Conservation (phyloP, 1,139 yeast genomes). For the Candida mesenterica region DNA sequence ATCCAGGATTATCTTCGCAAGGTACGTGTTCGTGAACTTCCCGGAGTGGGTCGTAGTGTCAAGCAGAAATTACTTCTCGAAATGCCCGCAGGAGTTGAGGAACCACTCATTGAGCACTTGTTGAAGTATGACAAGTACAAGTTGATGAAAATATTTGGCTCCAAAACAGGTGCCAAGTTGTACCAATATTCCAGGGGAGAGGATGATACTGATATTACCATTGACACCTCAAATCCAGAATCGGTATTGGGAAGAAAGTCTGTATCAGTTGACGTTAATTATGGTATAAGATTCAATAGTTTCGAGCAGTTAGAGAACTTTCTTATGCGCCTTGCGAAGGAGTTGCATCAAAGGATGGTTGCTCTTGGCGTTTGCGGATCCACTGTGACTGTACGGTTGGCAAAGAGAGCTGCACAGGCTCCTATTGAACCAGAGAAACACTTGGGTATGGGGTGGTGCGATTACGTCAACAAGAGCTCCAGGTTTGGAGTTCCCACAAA, state of each 20-base stretch:
- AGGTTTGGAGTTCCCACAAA: constrained; percentile 64
- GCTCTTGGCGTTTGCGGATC: constrained; percentile 53
- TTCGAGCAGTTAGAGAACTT: constrained; percentile 64
- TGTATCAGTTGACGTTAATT: constrained; percentile 85
- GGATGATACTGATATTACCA: constrained; percentile 59
- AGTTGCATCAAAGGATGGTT: constrained; percentile 53
- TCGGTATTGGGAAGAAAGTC: constrained; percentile 59
- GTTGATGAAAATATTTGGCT: constrained; percentile 56
- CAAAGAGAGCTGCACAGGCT: constrained; percentile 62
- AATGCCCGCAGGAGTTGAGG: constrained; percentile 13
- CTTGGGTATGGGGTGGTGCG: constrained; percentile 83
- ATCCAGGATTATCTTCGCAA: constrained; percentile 37
- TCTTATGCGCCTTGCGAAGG: constrained; percentile 55
- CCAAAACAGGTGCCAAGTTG: constrained; percentile 66
- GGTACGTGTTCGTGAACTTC: constrained; percentile 59
- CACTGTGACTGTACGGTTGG: constrained; percentile 59
- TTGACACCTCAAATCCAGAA: constrained; percentile 44
- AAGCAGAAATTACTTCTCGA: constrained; percentile 36
- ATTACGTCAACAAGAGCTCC: constrained; percentile 57
- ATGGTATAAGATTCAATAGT: constrained; percentile 77
- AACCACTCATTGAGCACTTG: constrained; percentile 32
- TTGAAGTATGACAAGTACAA: constrained; percentile 29
- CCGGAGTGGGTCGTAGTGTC: constrained; percentile 77
- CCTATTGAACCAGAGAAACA: constrained; percentile 74
- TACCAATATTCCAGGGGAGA: constrained; percentile 61